These are phyloP conservation scores for Fusarium musae DNA, from an alignment of 2,329 filamentous ascomycete species.

Conservation along the genomic window DNA sequence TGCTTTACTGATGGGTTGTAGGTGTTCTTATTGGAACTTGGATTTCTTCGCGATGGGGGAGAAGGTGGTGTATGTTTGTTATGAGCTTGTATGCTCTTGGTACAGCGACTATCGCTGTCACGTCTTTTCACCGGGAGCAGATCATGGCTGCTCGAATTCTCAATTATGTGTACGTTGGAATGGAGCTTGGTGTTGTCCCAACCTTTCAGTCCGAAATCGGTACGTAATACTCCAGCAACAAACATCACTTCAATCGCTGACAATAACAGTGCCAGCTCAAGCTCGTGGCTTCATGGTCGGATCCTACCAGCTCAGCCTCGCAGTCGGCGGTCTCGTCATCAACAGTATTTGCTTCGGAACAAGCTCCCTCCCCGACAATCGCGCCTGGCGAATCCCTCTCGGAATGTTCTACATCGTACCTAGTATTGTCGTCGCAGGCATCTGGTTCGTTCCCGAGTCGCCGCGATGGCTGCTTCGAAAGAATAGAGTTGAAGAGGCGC, in stretches of 20 bases:
- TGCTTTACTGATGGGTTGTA: background rate
- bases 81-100: constrained; percentile 51
- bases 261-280: constrained; percentile 37
- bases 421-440: constrained; percentile 4
- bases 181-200: constrained; percentile 47
- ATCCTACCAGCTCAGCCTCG: constrained; percentile 49
- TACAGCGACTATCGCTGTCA: constrained; percentile 36
- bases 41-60: constrained; percentile 40
- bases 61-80: constrained; percentile 46
- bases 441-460: constrained; percentile 42
- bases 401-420: constrained; percentile 42
- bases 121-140: constrained; percentile 26
- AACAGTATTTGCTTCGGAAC: constrained; percentile 39
- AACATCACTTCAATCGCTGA: background rate
- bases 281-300: constrained; percentile 50
- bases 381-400: constrained; percentile 37
- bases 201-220: constrained; percentile 50
- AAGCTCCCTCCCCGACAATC: constrained; percentile 30
- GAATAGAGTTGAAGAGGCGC: constrained; percentile 31
- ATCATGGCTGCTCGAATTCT: constrained; percentile 40
- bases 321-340: constrained; percentile 43
- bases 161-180: constrained; percentile 41
- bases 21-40: constrained; percentile 40
- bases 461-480: constrained; percentile 42
- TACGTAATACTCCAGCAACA: background rate